These are phyloP conservation scores for Kodamaea kakaduensis DNA, from an alignment of 805 yeast genomes.

Conservation along the genomic window DNA sequence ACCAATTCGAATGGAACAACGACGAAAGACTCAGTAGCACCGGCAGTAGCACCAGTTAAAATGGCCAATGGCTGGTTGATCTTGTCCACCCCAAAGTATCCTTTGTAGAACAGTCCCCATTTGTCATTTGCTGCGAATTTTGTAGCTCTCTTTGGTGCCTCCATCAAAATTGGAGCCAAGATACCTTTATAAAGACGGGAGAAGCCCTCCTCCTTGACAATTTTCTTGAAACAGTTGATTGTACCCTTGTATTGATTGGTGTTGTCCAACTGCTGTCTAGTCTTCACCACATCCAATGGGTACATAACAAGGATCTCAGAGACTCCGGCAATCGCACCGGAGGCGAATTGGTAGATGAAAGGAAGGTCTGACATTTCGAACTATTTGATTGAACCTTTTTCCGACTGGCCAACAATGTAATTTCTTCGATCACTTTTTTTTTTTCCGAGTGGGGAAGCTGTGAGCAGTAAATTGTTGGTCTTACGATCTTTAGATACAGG, in stretches of 20 bases:
- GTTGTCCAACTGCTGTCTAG: slow-evolving; percentile 78
- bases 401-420: background rate
- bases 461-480: too few relatives aligned
- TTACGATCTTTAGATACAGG: too few relatives aligned
- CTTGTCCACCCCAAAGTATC: slow-evolving; percentile 59
- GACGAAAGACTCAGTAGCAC: slow-evolving; percentile 93
- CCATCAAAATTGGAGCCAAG: slow-evolving; percentile 95
- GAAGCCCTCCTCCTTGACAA: slow-evolving; percentile 81
- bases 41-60: slow-evolving; percentile 96
- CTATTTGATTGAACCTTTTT: background rate
- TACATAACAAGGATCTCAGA: slow-evolving; percentile 94
- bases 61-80: slow-evolving; percentile 82
- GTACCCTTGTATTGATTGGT: slow-evolving; percentile 77
- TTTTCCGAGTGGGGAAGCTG: slow-evolving; percentile 1
- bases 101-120: slow-evolving; percentile 82
- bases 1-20: slow-evolving; percentile 97
- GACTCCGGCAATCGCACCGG: slow-evolving; percentile 96
- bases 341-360: slow-evolving; percentile 82
- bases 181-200: slow-evolving; percentile 88
- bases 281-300: slow-evolving; percentile 95
- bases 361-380: slow-evolving; percentile 46
- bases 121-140: slow-evolving; percentile 98
- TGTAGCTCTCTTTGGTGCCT: slow-evolving; percentile 98
- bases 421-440: background rate
- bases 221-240: slow-evolving; percentile 77